Conservation (phyloP, 2,329 filamentous ascomycete genomes). For the Sporothrix luriei region DNA sequence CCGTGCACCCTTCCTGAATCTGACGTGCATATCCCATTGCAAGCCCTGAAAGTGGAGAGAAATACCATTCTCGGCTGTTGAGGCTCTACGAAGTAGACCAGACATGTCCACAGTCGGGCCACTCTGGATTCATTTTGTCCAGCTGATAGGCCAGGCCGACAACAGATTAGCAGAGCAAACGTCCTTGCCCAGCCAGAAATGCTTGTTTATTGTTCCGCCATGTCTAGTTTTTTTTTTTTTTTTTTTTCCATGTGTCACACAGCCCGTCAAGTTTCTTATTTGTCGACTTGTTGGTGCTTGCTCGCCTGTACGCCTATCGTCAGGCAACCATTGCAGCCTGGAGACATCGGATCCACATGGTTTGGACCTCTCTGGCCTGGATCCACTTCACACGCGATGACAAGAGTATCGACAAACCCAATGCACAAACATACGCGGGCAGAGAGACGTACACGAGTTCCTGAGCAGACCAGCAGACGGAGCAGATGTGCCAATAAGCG, state of each 20-base stretch:
- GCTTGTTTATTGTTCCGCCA: background rate
- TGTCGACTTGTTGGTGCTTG: background rate
- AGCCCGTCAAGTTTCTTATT: background rate
- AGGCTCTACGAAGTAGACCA: background rate
- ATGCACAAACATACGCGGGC: background rate
- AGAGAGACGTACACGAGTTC: background rate
- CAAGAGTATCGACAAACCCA: background rate
- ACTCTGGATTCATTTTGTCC: background rate
- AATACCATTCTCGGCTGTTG: background rate
- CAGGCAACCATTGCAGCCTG: slow-evolving; percentile 16
- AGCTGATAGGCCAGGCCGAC: background rate
- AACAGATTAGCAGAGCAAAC: too few relatives aligned
- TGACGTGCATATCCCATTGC: slow-evolving; percentile 4
- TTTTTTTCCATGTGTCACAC: background rate
- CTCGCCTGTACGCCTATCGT: background rate
- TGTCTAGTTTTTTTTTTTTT: background rate
- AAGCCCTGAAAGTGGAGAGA: background rate
- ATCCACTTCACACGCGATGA: too few relatives aligned
- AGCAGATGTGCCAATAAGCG: background rate
- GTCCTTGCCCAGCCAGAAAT: background rate
- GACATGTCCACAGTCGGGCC: background rate
- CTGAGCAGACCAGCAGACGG: background rate
- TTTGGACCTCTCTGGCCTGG: background rate
- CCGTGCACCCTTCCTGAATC: background rate
- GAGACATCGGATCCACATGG: background rate